phyloP scores from a whole-genome alignment of 1,284 basidiomycete genomes.

The Neonothopanus nambi region DNA sequence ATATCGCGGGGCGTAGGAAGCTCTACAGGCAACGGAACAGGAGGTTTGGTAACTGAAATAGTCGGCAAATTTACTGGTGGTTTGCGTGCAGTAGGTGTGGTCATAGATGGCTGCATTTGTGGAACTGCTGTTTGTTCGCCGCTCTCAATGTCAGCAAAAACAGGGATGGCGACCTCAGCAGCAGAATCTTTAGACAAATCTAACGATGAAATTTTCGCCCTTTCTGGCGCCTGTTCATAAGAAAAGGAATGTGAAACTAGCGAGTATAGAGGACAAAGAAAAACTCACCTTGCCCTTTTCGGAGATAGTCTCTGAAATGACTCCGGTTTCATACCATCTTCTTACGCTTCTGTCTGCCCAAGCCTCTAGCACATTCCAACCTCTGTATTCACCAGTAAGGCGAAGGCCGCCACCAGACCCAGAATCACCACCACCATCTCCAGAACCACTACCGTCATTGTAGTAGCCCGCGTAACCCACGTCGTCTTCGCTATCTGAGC shows the following conservation, averaged over 20 bases:
- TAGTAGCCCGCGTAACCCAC: constrained; percentile 88
- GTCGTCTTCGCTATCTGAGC: constrained; percentile 78
- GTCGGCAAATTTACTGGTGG: constrained; percentile 40
- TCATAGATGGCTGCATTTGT: not conserved
- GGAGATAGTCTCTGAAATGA: constrained; percentile 51
- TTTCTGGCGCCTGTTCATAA: constrained; percentile 21
- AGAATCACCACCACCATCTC: constrained; percentile 73
- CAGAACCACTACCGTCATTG: constrained; percentile 74
- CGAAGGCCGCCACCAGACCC: constrained; percentile 66
- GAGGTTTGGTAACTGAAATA: constrained; percentile 68
- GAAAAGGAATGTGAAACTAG: constrained; percentile 18
- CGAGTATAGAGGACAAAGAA: constrained; percentile 6
- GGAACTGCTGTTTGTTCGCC: not conserved
- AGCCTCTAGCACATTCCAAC: constrained; percentile 89
- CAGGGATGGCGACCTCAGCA: constrained; percentile 51
- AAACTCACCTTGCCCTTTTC: constrained; percentile 50
- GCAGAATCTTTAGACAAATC: constrained; percentile 40
- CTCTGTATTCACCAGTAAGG: constrained; percentile 80
- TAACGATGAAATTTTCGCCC: constrained; percentile 40
- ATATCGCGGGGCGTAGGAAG: constrained; percentile 67
- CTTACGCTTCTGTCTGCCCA: constrained; percentile 86
- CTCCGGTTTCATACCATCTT: constrained; percentile 80
- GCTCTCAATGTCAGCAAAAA: constrained; percentile 40
- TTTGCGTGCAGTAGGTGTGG: constrained; percentile 14
- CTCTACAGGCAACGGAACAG: constrained; percentile 62